Percentiles rank a stretch among this genome's conserved stretches.
Conservation (phyloP, 2,329 filamentous ascomycete genomes). For the Kalmusia sp. region DNA sequence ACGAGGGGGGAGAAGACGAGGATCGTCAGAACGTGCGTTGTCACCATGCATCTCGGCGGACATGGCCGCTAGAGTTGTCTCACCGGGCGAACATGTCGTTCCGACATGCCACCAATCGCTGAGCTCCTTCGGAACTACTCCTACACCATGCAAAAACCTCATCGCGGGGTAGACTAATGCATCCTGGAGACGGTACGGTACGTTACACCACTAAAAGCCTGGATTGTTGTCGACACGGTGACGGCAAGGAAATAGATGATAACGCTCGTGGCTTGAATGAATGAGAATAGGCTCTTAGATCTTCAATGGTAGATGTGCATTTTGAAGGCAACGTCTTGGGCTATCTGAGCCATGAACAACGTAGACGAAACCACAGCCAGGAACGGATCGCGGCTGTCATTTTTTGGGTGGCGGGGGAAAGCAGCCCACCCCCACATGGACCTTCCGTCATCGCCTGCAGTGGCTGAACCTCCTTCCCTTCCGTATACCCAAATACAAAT, state of each 20-base stretch:
- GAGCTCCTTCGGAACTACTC: neutral
- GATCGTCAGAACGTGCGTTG: neutral
- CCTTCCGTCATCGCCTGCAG: neutral
- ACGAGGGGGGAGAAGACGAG: too few relatives aligned
- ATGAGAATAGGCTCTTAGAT: too few relatives aligned
- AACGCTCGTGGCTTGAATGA: too few relatives aligned
- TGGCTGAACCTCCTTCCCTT: neutral
- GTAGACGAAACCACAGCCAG: too few relatives aligned
- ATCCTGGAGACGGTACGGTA: neutral
- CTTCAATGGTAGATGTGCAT: too few relatives aligned
- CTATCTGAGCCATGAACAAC: too few relatives aligned
- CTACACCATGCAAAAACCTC: conserved; percentile 3
- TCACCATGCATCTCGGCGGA: neutral
- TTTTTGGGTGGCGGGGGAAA: too few relatives aligned
- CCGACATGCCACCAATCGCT: conserved; percentile 12
- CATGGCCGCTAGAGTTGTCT: neutral
- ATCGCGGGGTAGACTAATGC: conserved; percentile 1
- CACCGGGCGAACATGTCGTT: neutral
- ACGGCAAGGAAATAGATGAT: too few relatives aligned
- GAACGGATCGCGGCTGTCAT: too few relatives aligned
- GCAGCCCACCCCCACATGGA: neutral
- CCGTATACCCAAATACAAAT: neutral
- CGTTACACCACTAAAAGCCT: too few relatives aligned
- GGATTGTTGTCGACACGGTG: too few relatives aligned
- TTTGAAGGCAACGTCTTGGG: too few relatives aligned